Conservation (phyloP, 2,329 filamentous ascomycete species). For the Penicillium sp. region DNA sequence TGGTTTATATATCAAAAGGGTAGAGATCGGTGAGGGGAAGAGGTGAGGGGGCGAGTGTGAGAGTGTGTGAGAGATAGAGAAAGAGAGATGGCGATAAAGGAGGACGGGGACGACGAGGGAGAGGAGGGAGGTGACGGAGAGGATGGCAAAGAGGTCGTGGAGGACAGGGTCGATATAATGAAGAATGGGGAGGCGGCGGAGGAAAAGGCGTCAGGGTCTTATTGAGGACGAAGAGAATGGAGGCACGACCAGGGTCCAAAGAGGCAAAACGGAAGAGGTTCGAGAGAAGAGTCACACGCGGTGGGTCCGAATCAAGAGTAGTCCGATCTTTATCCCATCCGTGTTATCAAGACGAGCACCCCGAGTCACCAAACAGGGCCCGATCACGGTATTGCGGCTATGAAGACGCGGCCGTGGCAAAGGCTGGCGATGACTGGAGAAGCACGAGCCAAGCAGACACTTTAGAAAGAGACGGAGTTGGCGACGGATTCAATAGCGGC, state of each 20-base stretch:
- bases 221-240: too few relatives aligned
- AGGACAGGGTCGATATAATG: background rate
- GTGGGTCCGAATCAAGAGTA: constrained; percentile 5
- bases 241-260: too few relatives aligned
- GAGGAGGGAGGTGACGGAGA: background rate
- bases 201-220: too few relatives aligned
- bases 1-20: background rate
- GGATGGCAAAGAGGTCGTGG: too few relatives aligned
- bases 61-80: background rate
- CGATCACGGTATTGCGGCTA: constrained; percentile 22
- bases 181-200: too few relatives aligned
- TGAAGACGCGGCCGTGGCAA: constrained; percentile 7
- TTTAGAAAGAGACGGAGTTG: constrained; percentile 24
- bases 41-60: background rate
- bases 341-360: constrained; percentile 4
- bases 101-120: too few relatives aligned
- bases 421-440: constrained; percentile 14
- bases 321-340: background rate
- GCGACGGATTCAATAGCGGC: constrained; percentile 29
- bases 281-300: constrained; percentile 2
- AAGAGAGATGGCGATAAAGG: background rate
- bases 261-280: background rate
- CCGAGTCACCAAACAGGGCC: constrained; percentile 10
- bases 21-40: background rate
- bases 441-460: background rate